These are phyloP conservation scores for Saccharomyces hybrid DNA, from an alignment of 1,139 yeast genomes.

Conservation along the genomic window DNA sequence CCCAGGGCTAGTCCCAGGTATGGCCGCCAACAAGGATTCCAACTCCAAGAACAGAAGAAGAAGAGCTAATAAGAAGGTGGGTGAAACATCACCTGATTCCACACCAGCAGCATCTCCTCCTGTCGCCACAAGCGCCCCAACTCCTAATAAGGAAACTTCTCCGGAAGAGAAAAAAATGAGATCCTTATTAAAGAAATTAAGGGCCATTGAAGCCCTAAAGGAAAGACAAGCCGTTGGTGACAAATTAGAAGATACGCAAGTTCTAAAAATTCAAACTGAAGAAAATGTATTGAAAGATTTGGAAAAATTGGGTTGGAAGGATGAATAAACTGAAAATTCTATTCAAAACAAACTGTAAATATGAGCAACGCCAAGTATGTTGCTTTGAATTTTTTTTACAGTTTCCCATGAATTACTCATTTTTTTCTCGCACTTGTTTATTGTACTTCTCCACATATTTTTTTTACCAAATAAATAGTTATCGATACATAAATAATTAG, in stretches of 20 bases:
- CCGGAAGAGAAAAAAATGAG: slow-evolving; percentile 87
- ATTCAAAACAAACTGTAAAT: background rate
- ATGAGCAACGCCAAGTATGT: background rate
- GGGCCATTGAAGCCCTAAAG: slow-evolving; percentile 91
- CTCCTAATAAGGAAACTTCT: slow-evolving; percentile 20
- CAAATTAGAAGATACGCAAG: slow-evolving; percentile 84
- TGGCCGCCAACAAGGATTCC: slow-evolving; percentile 35
- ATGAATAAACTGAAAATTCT: slow-evolving; percentile 9
- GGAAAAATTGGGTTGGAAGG: slow-evolving; percentile 63
- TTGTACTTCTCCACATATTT: background rate
- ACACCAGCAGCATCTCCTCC: slow-evolving; percentile 22
- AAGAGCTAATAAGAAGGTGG: slow-evolving; percentile 55
- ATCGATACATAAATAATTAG: background rate
- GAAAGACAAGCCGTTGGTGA: slow-evolving; percentile 81
- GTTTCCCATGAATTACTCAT: background rate
- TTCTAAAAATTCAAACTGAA: slow-evolving; percentile 83
- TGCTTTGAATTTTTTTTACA: background rate
- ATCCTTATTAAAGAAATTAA: slow-evolving; percentile 79
- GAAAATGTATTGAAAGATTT: slow-evolving; percentile 69
- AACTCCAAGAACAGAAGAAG: slow-evolving; percentile 74
- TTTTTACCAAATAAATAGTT: background rate
- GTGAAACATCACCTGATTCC: slow-evolving; percentile 23
- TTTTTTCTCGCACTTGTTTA: background rate
- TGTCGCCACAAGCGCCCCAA: slow-evolving; percentile 7
- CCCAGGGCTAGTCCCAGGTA: slow-evolving; percentile 31